Evolutionary conservation across 305 asterid species (phyloP).

Genomic region (Solanum hybrid): DNA sequence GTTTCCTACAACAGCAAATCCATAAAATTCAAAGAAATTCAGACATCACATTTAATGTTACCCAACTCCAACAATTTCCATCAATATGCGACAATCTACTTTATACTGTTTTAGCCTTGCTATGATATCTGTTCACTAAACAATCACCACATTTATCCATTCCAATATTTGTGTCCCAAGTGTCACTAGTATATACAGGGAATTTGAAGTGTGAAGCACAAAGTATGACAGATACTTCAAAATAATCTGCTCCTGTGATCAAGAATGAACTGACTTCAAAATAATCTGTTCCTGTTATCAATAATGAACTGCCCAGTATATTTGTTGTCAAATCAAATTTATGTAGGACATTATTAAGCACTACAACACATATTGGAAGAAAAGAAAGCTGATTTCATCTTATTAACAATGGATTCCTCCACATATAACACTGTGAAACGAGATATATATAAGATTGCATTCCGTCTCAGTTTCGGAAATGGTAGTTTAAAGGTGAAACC

Average conservation of each 20-base stretch:
- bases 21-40: neutral
- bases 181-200: neutral
- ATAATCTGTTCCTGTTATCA: neutral
- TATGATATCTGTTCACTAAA: neutral
- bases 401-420: neutral
- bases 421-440: neutral
- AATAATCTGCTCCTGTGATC: neutral
- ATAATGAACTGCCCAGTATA: neutral
- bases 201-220: neutral
- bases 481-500: neutral
- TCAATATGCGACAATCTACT: neutral
- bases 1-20: neutral
- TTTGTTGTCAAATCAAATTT: neutral
- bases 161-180: neutral
- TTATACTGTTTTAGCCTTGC: neutral
- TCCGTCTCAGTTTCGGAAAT: neutral
- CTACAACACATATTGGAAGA: neutral
- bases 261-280: neutral
- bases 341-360: neutral
- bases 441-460: neutral
- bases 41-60: neutral
- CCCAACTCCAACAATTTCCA: neutral
- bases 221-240: neutral
- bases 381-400: neutral
- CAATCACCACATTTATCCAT: neutral